These are phyloP conservation scores for Alnus glutinosa DNA, from an alignment of 306 rosid species.

Conservation along the genomic window DNA sequence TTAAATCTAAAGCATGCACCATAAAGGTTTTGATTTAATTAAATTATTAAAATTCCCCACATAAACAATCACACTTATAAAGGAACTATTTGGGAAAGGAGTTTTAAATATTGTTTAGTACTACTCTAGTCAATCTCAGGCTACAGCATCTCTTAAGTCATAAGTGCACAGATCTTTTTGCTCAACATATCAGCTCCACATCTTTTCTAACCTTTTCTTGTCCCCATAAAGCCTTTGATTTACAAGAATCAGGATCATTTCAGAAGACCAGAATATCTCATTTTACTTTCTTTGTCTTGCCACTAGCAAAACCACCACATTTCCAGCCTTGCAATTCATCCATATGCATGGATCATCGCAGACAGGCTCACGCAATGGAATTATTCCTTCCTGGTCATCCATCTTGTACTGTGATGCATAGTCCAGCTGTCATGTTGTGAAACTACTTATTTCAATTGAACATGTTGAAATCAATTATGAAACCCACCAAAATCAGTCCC, in stretches of 20 bases:
- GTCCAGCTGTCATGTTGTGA: not conserved
- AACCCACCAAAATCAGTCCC: not conserved
- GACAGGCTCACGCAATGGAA: not conserved
- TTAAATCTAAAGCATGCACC: not conserved
- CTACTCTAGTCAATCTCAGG: constrained; percentile 2
- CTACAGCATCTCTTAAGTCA: constrained; percentile 2
- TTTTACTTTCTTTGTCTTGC: not conserved
- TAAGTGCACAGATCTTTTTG: constrained; percentile 2
- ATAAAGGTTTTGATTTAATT: not conserved
- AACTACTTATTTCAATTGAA: not conserved
- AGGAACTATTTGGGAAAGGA: not conserved
- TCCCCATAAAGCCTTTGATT: not conserved
- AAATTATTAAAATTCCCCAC: not conserved
- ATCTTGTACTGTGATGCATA: not conserved
- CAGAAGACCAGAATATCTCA: not conserved
- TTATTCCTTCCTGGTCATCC: not conserved
- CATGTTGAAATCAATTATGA: not conserved
- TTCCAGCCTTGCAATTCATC: not conserved
- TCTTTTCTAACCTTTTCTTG: not conserved
- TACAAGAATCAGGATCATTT: not conserved
- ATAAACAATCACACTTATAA: not conserved
- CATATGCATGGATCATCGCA: not conserved
- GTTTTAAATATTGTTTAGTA: not conserved
- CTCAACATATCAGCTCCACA: not conserved
- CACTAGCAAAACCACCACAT: not conserved